Percentiles rank a stretch among this genome's conserved stretches.
phyloP scores from a whole-genome alignment of 2,329 filamentous ascomycete species.

The Aspergillus viridinutans region DNA sequence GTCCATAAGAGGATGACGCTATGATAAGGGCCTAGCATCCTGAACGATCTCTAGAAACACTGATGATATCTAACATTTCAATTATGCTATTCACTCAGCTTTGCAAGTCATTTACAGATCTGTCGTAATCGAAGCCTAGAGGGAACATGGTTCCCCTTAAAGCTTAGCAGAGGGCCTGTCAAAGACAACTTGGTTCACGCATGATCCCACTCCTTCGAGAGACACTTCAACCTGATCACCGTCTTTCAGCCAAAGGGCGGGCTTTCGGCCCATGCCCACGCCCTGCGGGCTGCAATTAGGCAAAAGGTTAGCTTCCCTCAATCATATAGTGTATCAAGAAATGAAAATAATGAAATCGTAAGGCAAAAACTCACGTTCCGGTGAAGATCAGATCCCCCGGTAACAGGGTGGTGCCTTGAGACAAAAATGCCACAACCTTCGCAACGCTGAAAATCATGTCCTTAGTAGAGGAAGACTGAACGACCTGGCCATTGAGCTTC shows the following conservation, averaged over 20 bases:
- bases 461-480: slow-evolving; percentile 48
- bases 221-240: slow-evolving; percentile 67
- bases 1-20: neutral
- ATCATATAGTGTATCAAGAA: slow-evolving; percentile 49
- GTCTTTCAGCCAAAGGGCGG: slow-evolving; percentile 64
- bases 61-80: neutral
- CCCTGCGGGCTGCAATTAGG: slow-evolving; percentile 55
- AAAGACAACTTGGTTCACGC: slow-evolving; percentile 40
- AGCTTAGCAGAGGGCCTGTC: slow-evolving; percentile 39
- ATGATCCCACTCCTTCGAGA: slow-evolving; percentile 62
- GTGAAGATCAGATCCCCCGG: slow-evolving; percentile 43
- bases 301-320: neutral
- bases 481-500: slow-evolving; percentile 45
- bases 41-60: neutral
- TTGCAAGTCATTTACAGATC: neutral
- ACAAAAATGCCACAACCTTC: slow-evolving; percentile 45
- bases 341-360: neutral
- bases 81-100: neutral
- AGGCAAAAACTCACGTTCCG: slow-evolving; percentile 38
- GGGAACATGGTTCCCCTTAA: slow-evolving; percentile 12
- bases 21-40: neutral
- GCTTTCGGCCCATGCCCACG: slow-evolving; percentile 66
- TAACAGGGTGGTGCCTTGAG: slow-evolving; percentile 39
- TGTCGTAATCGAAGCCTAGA: neutral
- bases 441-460: slow-evolving; percentile 49